Conservation (phyloP, 2,329 filamentous ascomycete species). For the Rhytidhysteron rufulum region DNA sequence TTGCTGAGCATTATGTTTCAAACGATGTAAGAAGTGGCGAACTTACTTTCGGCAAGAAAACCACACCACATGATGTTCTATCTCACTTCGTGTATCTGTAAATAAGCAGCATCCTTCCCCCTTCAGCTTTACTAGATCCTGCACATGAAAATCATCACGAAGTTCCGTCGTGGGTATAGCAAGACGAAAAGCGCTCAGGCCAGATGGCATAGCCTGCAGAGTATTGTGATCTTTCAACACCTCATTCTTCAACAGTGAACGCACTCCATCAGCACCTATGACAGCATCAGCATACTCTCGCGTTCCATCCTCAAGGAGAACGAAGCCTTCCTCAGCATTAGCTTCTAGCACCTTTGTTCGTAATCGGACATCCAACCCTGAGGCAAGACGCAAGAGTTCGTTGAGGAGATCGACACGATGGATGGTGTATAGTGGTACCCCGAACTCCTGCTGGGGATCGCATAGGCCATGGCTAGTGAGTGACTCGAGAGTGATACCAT, state of each 20-base stretch:
- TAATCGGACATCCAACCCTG: no score
- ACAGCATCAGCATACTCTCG: slow-evolving; percentile 28
- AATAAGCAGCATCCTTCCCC: slow-evolving; percentile 13
- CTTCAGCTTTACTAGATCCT: slow-evolving; percentile 12
- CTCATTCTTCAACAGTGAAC: slow-evolving; percentile 11
- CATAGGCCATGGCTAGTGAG: slow-evolving; percentile 2
- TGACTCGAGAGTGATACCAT: background rate
- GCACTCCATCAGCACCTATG: slow-evolving; percentile 28
- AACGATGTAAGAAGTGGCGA: no score
- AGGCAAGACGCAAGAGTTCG: no score
- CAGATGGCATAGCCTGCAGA: slow-evolving; percentile 6
- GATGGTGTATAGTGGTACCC: slow-evolving; percentile 15
- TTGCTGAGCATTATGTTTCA: no score
- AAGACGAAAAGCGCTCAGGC: background rate
- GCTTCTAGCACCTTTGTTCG: no score
- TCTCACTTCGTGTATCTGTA: slow-evolving; percentile 12
- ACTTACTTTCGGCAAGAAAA: slow-evolving; percentile 27
- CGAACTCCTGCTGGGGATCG: slow-evolving; percentile 20
- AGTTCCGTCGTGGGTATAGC: slow-evolving; percentile 9
- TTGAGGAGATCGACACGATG: no score
- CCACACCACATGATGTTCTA: slow-evolving; percentile 27
- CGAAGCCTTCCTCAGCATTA: no score
- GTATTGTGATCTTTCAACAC: slow-evolving; percentile 13
- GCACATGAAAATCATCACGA: slow-evolving; percentile 22
- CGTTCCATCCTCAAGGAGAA: no score